These are phyloP conservation scores for Crithidia acanthocephali DNA, from an alignment of 208 protist genomes.

Conservation along the genomic window DNA sequence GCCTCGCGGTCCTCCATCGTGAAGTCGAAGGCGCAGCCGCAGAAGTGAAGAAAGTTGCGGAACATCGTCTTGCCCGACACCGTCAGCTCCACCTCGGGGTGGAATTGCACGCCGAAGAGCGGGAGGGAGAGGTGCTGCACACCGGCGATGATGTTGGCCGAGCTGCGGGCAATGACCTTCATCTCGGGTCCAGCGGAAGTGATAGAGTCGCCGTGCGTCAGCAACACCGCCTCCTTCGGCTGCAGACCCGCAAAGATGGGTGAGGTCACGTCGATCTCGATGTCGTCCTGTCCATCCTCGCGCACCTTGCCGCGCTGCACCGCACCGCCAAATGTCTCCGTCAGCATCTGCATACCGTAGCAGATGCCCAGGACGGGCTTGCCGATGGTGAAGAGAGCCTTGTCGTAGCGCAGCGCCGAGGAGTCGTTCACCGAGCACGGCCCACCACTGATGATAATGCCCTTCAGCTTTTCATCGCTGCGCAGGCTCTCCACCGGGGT, in stretches of 20 bases:
- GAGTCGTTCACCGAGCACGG: slow-evolving; percentile 90
- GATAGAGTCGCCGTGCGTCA: slow-evolving; percentile 96
- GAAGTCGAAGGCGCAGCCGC: slow-evolving; percentile 77
- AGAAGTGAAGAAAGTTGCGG: slow-evolving; percentile 94
- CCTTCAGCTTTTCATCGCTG: slow-evolving; percentile 68
- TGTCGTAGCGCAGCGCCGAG: slow-evolving; percentile 88
- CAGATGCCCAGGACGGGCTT: slow-evolving; percentile 97
- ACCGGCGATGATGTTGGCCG: slow-evolving; percentile 78
- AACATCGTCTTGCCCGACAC: slow-evolving; percentile 93
- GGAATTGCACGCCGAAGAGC: slow-evolving; percentile 97
- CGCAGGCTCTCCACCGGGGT: slow-evolving; percentile 53
- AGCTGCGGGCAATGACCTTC: slow-evolving; percentile 68
- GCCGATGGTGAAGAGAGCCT: slow-evolving; percentile 71
- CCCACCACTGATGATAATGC: slow-evolving; percentile 96
- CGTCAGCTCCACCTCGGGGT: slow-evolving; percentile 98
- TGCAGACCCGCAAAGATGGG: slow-evolving; percentile 73
- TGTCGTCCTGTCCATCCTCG: slow-evolving; percentile 96
- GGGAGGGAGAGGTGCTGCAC: slow-evolving; percentile 69
- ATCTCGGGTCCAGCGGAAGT: slow-evolving; percentile 45
- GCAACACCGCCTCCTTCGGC: slow-evolving; percentile 74
- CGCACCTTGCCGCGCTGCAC: slow-evolving; percentile 86
- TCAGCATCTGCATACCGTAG: slow-evolving; percentile 98
- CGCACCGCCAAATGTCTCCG: slow-evolving; percentile 82
- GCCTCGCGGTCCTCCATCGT: slow-evolving; percentile 91
- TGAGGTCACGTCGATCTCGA: slow-evolving; percentile 67